Conservation (phyloP, 2,329 filamentous ascomycete genomes). For the Xylariomycetidae sp. region DNA sequence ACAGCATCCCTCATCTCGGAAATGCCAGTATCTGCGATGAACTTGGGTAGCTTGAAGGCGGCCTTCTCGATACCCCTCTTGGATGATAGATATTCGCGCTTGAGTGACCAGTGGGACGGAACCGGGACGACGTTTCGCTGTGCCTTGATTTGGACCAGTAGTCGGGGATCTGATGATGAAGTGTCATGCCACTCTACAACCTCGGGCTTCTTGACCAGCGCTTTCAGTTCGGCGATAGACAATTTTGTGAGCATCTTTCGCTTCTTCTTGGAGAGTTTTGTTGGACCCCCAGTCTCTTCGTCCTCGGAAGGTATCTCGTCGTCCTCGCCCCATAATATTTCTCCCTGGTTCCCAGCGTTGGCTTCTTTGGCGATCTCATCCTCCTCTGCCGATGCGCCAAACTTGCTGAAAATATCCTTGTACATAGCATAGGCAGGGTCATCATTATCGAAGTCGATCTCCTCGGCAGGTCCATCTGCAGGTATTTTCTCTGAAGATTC, state of each 20-base stretch:
- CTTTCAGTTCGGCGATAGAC: conserved; percentile 92
- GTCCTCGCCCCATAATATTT: conserved; percentile 78
- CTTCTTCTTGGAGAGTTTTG: conserved; percentile 90
- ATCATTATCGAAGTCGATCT: conserved; percentile 53
- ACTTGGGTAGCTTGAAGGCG: conserved; percentile 86
- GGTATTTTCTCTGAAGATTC: conserved; percentile 30
- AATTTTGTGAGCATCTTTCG: conserved; percentile 87
- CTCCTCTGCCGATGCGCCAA: conserved; percentile 61
- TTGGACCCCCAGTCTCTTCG: conserved; percentile 59
- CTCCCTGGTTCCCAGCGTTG: conserved; percentile 71
- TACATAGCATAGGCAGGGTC: conserved; percentile 81
- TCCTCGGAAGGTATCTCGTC: conserved; percentile 84
- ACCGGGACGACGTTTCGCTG: conserved; percentile 95
- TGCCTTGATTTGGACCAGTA: conserved; percentile 91
- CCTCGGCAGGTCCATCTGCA: conserved; percentile 42
- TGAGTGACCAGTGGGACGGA: conserved; percentile 89
- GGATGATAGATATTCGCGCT: conserved; percentile 93
- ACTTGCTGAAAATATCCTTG: conserved; percentile 76
- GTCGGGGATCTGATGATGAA: conserved; percentile 79
- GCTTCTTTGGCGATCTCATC: conserved; percentile 61
- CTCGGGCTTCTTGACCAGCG: conserved; percentile 84
- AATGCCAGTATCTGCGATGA: conserved; percentile 96
- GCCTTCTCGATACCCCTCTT: conserved; percentile 97
- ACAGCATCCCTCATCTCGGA: conserved; percentile 97
- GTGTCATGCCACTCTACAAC: conserved; percentile 97